Evolutionary conservation across 2,329 filamentous ascomycete species (phyloP).

Genomic region (Eutypa lata): DNA sequence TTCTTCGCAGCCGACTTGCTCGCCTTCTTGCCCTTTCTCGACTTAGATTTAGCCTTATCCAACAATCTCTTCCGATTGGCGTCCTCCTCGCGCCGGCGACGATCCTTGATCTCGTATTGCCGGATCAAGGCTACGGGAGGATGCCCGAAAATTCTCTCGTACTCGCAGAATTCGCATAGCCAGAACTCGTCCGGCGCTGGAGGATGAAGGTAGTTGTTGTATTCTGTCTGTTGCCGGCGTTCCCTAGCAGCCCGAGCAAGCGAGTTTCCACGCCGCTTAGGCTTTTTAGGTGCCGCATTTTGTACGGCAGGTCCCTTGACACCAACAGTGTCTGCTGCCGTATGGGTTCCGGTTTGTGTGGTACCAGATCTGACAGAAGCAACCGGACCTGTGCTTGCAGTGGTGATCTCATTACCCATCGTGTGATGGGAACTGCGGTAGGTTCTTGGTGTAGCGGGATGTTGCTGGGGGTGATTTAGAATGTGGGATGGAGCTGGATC

Average conservation of each 20-base stretch:
- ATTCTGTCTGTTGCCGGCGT: conserved; percentile 73
- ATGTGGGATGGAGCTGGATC: conserved; percentile 32
- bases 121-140: conserved; percentile 82
- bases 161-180: conserved; percentile 98
- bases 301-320: conserved; percentile 35
- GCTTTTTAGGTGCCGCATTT: conserved; percentile 49
- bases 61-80: conserved; percentile 82
- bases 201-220: conserved; percentile 72
- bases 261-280: conserved; percentile 66
- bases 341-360: conserved; percentile 10
- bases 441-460: conserved; percentile 8
- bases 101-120: conserved; percentile 92
- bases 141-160: conserved; percentile 89
- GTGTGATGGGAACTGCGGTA: conserved; percentile 14
- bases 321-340: conserved; percentile 28
- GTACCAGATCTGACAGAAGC: conserved; percentile 9
- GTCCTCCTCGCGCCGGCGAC: conserved; percentile 75
- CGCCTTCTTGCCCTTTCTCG: conserved; percentile 82
- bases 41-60: conserved; percentile 93
- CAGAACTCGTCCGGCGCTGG: conserved; percentile 72
- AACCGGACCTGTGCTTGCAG: conserved; percentile 13
- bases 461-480: conserved; percentile 20
- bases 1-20: conserved; percentile 62
- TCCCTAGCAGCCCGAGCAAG: conserved; percentile 73
- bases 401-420: conserved; percentile 8